Evolutionary conservation across 176 grass and related monocot species (phyloP).

Genomic region (Lolium rigidum): DNA sequence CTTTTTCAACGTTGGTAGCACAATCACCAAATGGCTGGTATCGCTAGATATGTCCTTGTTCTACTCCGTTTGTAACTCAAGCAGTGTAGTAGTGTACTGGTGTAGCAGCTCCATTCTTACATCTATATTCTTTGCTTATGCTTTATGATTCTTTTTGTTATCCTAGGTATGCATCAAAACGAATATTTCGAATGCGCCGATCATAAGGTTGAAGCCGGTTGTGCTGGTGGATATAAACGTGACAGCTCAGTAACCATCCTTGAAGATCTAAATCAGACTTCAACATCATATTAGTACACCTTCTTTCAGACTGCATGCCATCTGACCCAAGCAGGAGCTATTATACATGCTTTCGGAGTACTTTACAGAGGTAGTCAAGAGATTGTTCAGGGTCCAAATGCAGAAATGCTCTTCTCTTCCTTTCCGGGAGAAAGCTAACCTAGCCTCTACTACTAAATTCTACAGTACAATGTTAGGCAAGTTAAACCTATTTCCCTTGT

Average conservation of each 20-base stretch:
- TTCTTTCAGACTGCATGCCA: slow-evolving; percentile 38
- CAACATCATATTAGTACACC: not conserved
- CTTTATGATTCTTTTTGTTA: not conserved
- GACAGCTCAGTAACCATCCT: not conserved
- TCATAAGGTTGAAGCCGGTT: not conserved
- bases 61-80: not conserved
- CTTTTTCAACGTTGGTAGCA: not conserved
- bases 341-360: slow-evolving; percentile 55
- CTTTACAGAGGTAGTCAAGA: slow-evolving; percentile 56
- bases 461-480: slow-evolving; percentile 57
- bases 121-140: not conserved
- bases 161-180: not conserved
- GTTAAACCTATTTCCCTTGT: slow-evolving; percentile 48
- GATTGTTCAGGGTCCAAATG: slow-evolving; percentile 40
- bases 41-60: not conserved
- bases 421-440: slow-evolving; percentile 49
- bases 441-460: slow-evolving; percentile 62
- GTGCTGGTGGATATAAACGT: not conserved
- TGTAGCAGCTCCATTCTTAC: not conserved
- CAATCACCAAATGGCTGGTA: not conserved
- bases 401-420: slow-evolving; percentile 48
- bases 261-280: not conserved
- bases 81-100: not conserved
- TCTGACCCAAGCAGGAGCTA: slow-evolving; percentile 37
- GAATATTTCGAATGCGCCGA: not conserved